Evolutionary conservation across 2,329 filamentous ascomycete genomes (phyloP), one percentile per base, ranked within the genome.

Genomic region (Byssoonygena ceratinophila): DNA sequence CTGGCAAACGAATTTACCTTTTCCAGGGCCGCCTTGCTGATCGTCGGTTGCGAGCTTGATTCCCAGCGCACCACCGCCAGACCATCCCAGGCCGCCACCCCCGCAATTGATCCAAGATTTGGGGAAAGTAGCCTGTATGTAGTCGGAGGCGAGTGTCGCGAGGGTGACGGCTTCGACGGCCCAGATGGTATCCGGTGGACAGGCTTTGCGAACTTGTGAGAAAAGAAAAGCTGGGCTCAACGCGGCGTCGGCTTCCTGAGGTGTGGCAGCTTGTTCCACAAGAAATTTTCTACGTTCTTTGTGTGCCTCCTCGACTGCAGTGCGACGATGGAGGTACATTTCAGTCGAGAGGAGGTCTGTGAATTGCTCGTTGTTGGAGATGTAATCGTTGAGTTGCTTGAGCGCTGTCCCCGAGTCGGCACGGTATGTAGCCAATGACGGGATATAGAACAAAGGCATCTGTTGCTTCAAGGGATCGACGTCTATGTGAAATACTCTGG

Each of bases 51-150:
- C 87, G 6, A 91, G 76, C 64, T 90, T 89, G 62, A 90, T 82
- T 1, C 86, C 87, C 2, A 91, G 66, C 0, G 84, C 83, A 49
- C 73, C 86, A 12, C 87, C 86, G 12, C 85, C 86, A 9, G 81
- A 85, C 86, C 86, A 91, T 1, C 86, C 86, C 0, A 91, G 79
- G 1, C 87, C 87, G 12, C 85, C 86, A 0, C 84, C 86, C 1
- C 86, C 86, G 63, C 85, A 90, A 65, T 89, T 90, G 61, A 91
- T 80, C 83, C 83, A 89, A 0, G 80, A 81, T 0, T 85, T 84
- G 0, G 86, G 85, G 0, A 80, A 62, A 0, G 76, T 81, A 1
- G 81, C 76, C 60, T 82, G 81, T 6, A 92, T 70, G 58, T 89
- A 85, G 58, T 92, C 84, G 23, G 80, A 76, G 0, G 89, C 81